Evolutionary conservation across 1,139 yeast species (phyloP), one percentile per base, ranked within the genome.

Genomic region (Spencermartinsiella ligniputridi): DNA sequence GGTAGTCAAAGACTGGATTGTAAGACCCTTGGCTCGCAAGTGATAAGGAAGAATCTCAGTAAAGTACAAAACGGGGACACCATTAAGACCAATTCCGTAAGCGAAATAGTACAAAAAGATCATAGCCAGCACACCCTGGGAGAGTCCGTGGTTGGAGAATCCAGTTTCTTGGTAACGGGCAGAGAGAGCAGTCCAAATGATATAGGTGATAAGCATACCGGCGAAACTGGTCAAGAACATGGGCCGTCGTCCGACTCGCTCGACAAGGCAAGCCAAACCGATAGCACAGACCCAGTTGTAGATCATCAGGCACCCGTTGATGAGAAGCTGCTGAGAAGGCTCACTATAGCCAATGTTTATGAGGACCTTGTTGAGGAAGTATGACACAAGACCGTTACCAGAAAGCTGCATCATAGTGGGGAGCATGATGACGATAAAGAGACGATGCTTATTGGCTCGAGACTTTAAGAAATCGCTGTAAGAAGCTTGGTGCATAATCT

Each of bases 31-130:
- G 36, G 63, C 53, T 58, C 67, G 55, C 27, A 58, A 45, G 9
- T 63, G 55, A 58, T 58, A 68, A 17, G 72, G 69, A 37, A 61
- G 50, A 21, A 66, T 56, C 51, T 68, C 72, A 38, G 64, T 63
- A 15, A 56, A 44, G 41, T 66, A 67, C 15, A 40, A 40, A 25
- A 36, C 38, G 20, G 53, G 42, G 46, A 33, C 38, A 45, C 46
- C 41, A 13, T 32, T 27, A 29, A 37, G 13, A 33, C 43, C 20
- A 21, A 54, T 39, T n/a, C 51, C 48, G 39, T 54, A 53, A 40
- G 48, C 46, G 33, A 50, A 49, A 40, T 42, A 48, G 44, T 47
- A 56, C 39, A 58, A 24, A 45, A 55, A 58, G 35, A 51, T 54
- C 55, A 54, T 52, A 21, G 53, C 54, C 40, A 53, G 22, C n/a